A percentile compares a stretch with the other conserved stretches of the same genome.
Evolutionary conservation across 225 moss, liverwort and hornwort genomes (phyloP).

Genomic region (Pseudoscleropodium purum): DNA sequence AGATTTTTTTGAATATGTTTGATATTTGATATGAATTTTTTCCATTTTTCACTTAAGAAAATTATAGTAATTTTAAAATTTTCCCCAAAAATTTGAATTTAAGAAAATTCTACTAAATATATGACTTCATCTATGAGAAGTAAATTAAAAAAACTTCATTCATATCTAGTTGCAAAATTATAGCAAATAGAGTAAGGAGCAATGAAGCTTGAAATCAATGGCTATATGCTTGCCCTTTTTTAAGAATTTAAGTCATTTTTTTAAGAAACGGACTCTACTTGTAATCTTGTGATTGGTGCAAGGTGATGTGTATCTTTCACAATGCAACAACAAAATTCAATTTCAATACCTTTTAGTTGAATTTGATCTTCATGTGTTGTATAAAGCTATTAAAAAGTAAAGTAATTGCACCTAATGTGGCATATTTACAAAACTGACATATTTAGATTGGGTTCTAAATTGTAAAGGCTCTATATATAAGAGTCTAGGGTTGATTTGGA

Average conservation of each 20-base stretch:
- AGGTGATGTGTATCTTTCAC: rapidly evolving
- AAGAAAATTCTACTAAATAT: too few relatives aligned
- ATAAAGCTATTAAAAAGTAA: not conserved
- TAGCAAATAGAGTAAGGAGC: rapidly evolving
- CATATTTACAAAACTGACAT: rapidly evolving
- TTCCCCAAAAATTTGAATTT: too few relatives aligned
- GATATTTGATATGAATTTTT: not conserved
- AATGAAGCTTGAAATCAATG: not conserved
- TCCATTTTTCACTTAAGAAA: not conserved
- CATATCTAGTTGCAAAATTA: not conserved
- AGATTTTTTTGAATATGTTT: not conserved
- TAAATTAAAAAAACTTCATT: rapidly evolving
- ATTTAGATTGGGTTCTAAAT: not conserved
- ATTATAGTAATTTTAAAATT: not conserved
- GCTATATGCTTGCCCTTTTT: not conserved
- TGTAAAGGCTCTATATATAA: not conserved
- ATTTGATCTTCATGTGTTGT: not conserved
- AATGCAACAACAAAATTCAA: rapidly evolving
- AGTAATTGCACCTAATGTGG: not conserved
- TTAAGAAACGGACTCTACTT: rapidly evolving
- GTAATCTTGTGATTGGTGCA: not conserved
- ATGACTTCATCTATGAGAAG: not conserved
- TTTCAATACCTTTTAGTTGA: not conserved
- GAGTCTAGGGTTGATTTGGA: not conserved
- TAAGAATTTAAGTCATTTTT: not conserved